These are phyloP conservation scores for Penicillium olsonii DNA, from an alignment of 2,329 filamentous ascomycete genomes.

Conservation along the genomic window DNA sequence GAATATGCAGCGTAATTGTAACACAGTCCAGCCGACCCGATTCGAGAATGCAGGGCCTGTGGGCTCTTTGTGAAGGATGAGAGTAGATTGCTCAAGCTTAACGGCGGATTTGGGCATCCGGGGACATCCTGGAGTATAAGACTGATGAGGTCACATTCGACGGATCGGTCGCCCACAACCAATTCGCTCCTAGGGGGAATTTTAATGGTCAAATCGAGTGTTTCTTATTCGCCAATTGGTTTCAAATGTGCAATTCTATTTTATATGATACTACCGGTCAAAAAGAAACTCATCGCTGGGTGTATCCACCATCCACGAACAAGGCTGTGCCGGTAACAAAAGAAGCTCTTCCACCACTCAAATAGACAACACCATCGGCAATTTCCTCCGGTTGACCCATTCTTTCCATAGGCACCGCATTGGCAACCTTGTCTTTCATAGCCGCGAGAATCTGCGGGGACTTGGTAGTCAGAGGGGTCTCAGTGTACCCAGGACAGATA, in stretches of 20 bases:
- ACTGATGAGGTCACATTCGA: conserved; percentile 14
- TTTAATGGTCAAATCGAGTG: too few relatives aligned
- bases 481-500: conserved; percentile 82
- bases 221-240: too few relatives aligned
- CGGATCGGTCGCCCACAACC: background rate
- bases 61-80: too few relatives aligned
- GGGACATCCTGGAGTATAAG: background rate
- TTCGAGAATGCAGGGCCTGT: too few relatives aligned
- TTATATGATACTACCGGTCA: too few relatives aligned
- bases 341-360: conserved; percentile 20
- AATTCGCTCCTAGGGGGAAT: too few relatives aligned
- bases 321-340: conserved; percentile 22
- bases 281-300: conserved; percentile 14
- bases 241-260: too few relatives aligned
- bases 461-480: conserved; percentile 60
- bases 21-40: too few relatives aligned
- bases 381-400: conserved; percentile 22
- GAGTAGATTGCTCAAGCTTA: background rate
- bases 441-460: conserved; percentile 27
- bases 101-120: background rate
- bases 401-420: conserved; percentile 19
- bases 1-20: too few relatives aligned
- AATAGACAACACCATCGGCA: conserved; percentile 20
- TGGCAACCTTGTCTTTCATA: conserved; percentile 25
- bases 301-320: conserved; percentile 22